Conservation (phyloP, 108 stramenopile species). For the Mediolabrus comicus region DNA sequence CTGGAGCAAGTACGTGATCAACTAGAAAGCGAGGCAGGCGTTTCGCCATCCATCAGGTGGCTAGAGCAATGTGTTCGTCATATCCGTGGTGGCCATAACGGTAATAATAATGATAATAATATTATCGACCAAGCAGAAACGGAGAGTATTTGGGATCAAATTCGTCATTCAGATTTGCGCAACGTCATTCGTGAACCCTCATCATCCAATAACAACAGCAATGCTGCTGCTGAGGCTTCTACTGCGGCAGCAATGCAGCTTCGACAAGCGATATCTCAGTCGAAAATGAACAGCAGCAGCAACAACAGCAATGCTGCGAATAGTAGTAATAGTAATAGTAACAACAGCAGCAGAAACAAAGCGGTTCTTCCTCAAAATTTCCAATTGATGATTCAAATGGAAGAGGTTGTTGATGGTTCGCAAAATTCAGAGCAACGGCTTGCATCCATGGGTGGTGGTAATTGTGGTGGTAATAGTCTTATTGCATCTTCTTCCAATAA, state of each 20-base stretch:
- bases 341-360: conserved; percentile 9
- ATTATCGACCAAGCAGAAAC: background rate
- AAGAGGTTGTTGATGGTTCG: conserved; percentile 64
- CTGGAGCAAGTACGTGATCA: background rate
- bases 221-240: background rate
- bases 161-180: conserved; percentile 70
- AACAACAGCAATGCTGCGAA: background rate
- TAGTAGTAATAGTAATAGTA: background rate
- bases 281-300: conserved; percentile 1
- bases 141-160: conserved; percentile 56
- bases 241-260: conserved; percentile 9
- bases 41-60: conserved; percentile 23
- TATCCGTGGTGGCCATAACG: background rate
- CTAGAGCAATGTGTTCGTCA: conserved; percentile 21
- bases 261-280: conserved; percentile 41
- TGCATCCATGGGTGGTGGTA: conserved; percentile 4
- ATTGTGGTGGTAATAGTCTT: background rate
- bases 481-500: conserved; percentile 14
- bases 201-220: background rate
- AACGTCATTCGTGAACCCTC: conserved; percentile 61
- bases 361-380: conserved; percentile 36
- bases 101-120: background rate
- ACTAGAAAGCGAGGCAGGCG: conserved; percentile 20
- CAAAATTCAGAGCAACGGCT: conserved; percentile 50
- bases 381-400: conserved; percentile 65